phyloP scores from a whole-genome alignment of 2,329 filamentous ascomycete species.

The Sporothrix sp. region DNA sequence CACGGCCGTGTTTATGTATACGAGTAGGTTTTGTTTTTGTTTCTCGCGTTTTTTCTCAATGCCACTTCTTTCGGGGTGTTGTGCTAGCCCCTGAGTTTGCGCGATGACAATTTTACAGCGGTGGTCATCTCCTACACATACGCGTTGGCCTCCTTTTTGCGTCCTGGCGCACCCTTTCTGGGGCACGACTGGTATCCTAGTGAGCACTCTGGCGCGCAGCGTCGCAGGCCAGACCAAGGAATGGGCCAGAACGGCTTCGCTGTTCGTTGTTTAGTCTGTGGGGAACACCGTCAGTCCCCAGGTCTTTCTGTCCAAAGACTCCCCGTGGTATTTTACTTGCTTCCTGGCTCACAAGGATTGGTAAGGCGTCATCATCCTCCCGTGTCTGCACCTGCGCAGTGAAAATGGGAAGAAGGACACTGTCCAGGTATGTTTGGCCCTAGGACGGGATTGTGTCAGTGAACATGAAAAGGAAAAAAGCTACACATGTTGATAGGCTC shows the following conservation, averaged over 20 bases:
- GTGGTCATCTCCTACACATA: conserved; percentile 44
- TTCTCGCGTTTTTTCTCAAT: neutral
- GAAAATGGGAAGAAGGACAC: conserved; percentile 47
- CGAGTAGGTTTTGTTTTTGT: neutral
- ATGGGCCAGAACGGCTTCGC: conserved; percentile 54
- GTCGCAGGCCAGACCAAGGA: conserved; percentile 67
- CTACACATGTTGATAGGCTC: neutral
- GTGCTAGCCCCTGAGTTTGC: too few species aligned
- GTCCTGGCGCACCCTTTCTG: conserved; percentile 70
- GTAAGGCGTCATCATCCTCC: conserved; percentile 49
- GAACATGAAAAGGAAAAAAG: neutral
- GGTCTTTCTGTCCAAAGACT: conserved; percentile 51
- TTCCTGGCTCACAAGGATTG: conserved; percentile 61
- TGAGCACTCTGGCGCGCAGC: conserved; percentile 60
- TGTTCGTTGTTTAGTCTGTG: conserved; percentile 58
- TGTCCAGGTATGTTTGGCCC: conserved; percentile 21
- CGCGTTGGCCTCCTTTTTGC: conserved; percentile 56
- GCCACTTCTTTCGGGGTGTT: conserved; percentile 44
- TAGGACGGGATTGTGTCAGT: neutral
- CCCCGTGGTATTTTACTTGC: conserved; percentile 57
- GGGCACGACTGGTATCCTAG: conserved; percentile 51
- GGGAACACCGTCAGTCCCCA: conserved; percentile 40
- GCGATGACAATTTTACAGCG: too few species aligned
- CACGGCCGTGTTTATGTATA: neutral
- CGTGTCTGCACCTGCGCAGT: conserved; percentile 44